Conservation (phyloP, 164 flowering plant genomes). For the Chimonanthus salicifolius region DNA sequence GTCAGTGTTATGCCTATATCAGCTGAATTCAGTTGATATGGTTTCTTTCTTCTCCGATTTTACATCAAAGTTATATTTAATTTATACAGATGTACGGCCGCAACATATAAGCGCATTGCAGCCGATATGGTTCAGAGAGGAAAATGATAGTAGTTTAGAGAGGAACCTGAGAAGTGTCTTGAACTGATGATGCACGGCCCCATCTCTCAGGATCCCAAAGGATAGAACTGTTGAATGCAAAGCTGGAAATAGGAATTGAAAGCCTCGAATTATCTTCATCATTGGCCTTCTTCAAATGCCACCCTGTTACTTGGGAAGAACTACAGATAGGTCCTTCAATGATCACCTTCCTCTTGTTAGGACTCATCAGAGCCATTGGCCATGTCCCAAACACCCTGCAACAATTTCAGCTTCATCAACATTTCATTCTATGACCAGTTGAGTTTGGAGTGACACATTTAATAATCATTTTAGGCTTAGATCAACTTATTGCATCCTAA, state of each 20-base stretch:
- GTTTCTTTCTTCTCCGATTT: no score
- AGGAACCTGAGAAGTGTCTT: constrained; percentile 63
- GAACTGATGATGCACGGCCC: constrained; percentile 74
- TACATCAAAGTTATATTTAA: no score
- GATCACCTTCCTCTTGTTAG: constrained; percentile 48
- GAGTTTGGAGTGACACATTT: no score
- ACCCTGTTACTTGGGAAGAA: constrained; percentile 71
- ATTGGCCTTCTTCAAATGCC: constrained; percentile 53
- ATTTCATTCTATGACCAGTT: no score
- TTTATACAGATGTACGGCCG: not conserved
- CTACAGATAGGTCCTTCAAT: constrained; percentile 90
- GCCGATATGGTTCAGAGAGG: not conserved
- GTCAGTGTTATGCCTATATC: not conserved
- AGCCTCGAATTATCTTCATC: constrained; percentile 25
- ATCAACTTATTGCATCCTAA: no score
- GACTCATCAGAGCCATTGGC: constrained; percentile 64
- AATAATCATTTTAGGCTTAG: no score
- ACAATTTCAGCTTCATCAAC: not conserved
- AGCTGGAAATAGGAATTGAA: constrained; percentile 52
- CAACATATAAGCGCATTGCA: not conserved
- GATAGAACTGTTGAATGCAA: constrained; percentile 84
- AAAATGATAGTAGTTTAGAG: not conserved
- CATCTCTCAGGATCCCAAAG: constrained; percentile 99
- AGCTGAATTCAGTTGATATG: not conserved
- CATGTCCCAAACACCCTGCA: constrained; percentile 81